Evolutionary conservation across 768 basidiomycete species (phyloP).

Genomic region (Boletus pseudopeckii): DNA sequence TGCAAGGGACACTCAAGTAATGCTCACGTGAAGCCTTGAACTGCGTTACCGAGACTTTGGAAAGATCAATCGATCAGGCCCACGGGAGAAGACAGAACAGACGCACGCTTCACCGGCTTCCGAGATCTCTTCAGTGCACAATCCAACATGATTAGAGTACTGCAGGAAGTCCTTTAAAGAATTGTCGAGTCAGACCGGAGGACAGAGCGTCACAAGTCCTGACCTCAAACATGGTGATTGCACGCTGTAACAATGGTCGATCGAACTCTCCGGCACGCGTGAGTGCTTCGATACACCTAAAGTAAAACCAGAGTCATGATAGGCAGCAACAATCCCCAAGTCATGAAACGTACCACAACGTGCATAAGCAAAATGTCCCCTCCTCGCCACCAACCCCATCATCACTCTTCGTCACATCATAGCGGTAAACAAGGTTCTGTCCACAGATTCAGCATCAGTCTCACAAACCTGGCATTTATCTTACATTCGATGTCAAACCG

Average conservation of each 20-base stretch:
- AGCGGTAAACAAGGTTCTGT: constrained; percentile 86
- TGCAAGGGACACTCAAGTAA: neutral
- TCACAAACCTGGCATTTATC: neutral
- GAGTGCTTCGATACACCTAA: constrained; percentile 83
- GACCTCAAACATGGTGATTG: constrained; percentile 90
- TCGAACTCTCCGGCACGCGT: constrained; percentile 85
- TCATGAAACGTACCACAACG: constrained; percentile 54
- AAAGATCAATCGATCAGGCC: neutral
- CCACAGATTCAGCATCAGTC: constrained; percentile 1
- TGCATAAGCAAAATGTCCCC: constrained; percentile 91
- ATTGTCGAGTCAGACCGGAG: neutral
- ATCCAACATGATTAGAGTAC: constrained; percentile 82
- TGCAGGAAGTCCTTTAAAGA: constrained; percentile 62
- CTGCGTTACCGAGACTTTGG: constrained; percentile 74
- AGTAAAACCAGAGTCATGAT: neutral
- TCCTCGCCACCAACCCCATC: constrained; percentile 97
- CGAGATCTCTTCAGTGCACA: constrained; percentile 85
- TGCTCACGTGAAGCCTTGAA: constrained; percentile 85
- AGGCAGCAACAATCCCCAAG: neutral
- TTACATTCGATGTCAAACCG: constrained; percentile 83
- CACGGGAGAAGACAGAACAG: neutral
- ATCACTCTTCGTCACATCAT: constrained; percentile 79
- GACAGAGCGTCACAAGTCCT: constrained; percentile 6
- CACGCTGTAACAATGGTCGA: constrained; percentile 55
- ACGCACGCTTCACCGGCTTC: constrained; percentile 79